These are phyloP conservation scores for Fraxinus sp. DNA, from an alignment of 305 asterid species.

Conservation along the genomic window DNA sequence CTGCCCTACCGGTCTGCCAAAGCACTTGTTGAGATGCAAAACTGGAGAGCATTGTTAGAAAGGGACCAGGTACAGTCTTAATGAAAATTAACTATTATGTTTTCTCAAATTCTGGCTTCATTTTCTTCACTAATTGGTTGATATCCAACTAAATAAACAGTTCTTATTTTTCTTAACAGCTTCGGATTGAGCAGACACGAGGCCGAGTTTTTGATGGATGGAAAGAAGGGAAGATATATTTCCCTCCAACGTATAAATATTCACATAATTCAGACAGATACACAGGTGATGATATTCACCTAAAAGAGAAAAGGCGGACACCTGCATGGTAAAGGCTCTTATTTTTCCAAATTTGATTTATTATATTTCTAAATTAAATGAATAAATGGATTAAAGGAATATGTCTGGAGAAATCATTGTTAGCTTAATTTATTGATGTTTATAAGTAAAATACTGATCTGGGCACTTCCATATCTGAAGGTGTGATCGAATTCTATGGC, in stretches of 20 bases:
- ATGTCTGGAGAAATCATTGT: background rate
- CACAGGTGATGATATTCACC: slow-evolving; percentile 96
- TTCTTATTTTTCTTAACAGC: slow-evolving; percentile 41
- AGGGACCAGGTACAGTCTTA: slow-evolving; percentile 71
- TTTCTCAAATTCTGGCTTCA: background rate
- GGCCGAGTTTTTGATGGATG: slow-evolving; percentile 96
- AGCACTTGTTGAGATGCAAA: slow-evolving; percentile 98
- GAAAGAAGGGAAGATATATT: slow-evolving; percentile 98
- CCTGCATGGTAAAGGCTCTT: slow-evolving; percentile 83
- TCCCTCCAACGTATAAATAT: slow-evolving; percentile 97
- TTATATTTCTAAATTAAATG: background rate
- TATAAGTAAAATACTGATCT: slow-evolving; percentile 30
- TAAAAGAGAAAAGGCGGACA: slow-evolving; percentile 91
- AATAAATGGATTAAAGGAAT: background rate
- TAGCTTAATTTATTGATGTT: background rate
- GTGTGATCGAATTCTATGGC: slow-evolving; percentile 96
- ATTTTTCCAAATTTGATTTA: background rate
- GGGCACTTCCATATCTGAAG: slow-evolving; percentile 40
- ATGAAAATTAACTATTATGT: background rate
- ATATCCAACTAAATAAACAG: slow-evolving; percentile 18
- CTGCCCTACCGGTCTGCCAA: slow-evolving; percentile 90
- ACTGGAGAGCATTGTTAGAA: slow-evolving; percentile 93
- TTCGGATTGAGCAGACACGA: slow-evolving; percentile 79
- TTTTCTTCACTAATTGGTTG: background rate
- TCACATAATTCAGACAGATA: slow-evolving; percentile 95